Evolutionary conservation across 495 filamentous ascomycete species (phyloP).

Genomic region (Penicillium malachiteum): DNA sequence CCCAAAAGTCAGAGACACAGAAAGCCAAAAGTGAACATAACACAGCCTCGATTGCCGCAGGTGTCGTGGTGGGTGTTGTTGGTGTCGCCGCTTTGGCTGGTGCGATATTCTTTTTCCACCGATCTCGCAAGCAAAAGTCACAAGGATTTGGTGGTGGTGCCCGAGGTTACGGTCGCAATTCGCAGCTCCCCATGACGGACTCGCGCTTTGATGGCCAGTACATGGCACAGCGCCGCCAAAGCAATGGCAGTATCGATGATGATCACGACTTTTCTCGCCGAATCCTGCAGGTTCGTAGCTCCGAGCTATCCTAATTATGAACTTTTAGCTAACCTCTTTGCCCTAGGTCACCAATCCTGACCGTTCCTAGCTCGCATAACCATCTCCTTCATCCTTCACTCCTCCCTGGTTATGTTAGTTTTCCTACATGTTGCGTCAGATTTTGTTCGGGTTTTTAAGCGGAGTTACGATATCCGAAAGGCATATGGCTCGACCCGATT

Average conservation of each 20-base stretch:
- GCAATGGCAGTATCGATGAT: conserved; percentile 96
- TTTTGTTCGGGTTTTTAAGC: conserved; percentile 28
- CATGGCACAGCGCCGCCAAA: conserved; percentile 83
- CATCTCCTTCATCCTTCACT: neutral
- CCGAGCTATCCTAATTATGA: neutral
- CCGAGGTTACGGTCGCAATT: conserved; percentile 12
- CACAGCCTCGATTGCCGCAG: conserved; percentile 79
- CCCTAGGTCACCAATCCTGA: conserved; percentile 54
- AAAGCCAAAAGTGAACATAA: conserved; percentile 45
- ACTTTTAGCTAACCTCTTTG: neutral
- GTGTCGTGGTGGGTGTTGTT: conserved; percentile 83
- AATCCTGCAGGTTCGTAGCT: conserved; percentile 75
- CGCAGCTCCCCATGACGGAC: conserved; percentile 56
- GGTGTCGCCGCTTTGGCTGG: conserved; percentile 62
- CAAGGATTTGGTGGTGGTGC: conserved; percentile 70
- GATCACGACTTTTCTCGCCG: conserved; percentile 95
- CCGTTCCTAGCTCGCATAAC: conserved; percentile 5
- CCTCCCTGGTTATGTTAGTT: conserved; percentile 14
- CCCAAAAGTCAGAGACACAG: conserved; percentile 2
- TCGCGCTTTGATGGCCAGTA: conserved; percentile 82
- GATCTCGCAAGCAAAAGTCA: conserved; percentile 68
- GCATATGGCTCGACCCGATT: conserved; percentile 21
- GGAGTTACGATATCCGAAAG: conserved; percentile 30
- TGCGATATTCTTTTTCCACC: conserved; percentile 72
- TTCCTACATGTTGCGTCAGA: conserved; percentile 11